phyloP scores from a whole-genome alignment of 2,329 filamentous ascomycete species.

The Pseudocercospora vitis region DNA sequence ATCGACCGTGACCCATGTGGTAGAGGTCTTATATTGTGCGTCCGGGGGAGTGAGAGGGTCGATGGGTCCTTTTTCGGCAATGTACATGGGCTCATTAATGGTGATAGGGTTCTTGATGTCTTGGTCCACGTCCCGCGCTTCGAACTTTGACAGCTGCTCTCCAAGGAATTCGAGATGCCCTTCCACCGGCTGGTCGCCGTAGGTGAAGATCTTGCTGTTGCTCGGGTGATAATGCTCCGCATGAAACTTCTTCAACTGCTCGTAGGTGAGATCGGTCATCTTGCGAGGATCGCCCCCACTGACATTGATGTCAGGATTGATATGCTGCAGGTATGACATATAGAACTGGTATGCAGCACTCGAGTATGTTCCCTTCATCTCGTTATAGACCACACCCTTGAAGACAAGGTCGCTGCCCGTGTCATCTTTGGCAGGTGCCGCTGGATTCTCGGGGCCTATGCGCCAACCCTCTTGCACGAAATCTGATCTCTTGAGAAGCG shows the following conservation, averaged over 20 bases:
- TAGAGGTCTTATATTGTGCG: slow-evolving; percentile 89
- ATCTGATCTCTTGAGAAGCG: slow-evolving; percentile 83
- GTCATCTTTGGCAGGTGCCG: slow-evolving; percentile 46
- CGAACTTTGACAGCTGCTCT: slow-evolving; percentile 70
- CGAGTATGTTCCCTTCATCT: slow-evolving; percentile 99
- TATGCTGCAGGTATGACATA: slow-evolving; percentile 89
- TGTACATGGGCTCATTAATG: slow-evolving; percentile 66
- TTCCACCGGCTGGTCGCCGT: slow-evolving; percentile 83
- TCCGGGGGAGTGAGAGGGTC: slow-evolving; percentile 84
- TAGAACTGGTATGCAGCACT: slow-evolving; percentile 96
- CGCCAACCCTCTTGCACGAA: slow-evolving; percentile 98
- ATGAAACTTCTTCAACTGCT: slow-evolving; percentile 85
- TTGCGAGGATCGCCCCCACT: slow-evolving; percentile 94
- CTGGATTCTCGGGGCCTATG: slow-evolving; percentile 84
- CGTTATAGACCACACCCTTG: slow-evolving; percentile 98
- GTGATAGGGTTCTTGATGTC: slow-evolving; percentile 75
- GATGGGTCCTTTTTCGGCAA: slow-evolving; percentile 75
- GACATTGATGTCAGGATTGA: slow-evolving; percentile 93
- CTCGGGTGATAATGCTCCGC: slow-evolving; percentile 94
- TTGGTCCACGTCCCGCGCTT: slow-evolving; percentile 66
- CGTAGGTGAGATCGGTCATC: slow-evolving; percentile 92
- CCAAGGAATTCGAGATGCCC: slow-evolving; percentile 80
- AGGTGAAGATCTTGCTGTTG: slow-evolving; percentile 94
- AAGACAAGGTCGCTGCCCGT: slow-evolving; percentile 69
- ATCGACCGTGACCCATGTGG: slow-evolving; percentile 88